phyloP scores from a whole-genome alignment of 257 asterid genomes.

The Gardenia jasminoides region DNA sequence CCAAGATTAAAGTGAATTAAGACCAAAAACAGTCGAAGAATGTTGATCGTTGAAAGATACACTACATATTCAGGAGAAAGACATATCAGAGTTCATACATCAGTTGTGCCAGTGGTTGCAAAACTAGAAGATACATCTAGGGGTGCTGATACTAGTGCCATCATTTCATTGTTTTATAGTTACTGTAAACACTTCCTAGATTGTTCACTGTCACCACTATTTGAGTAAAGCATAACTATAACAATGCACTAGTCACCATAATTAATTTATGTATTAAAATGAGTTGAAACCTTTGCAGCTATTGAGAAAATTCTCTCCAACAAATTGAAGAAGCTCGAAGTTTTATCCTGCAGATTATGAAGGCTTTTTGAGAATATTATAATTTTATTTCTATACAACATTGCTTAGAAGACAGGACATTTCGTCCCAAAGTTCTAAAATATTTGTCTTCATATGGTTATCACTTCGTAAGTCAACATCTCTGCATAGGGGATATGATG shows the following conservation, averaged over 20 bases:
- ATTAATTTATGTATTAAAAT: neutral
- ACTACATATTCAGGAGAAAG: slow-evolving; percentile 75
- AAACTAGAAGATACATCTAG: slow-evolving; percentile 70
- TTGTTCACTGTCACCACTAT: neutral
- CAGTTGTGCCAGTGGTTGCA: slow-evolving; percentile 70
- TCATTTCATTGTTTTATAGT: slow-evolving; percentile 57
- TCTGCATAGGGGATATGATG: slow-evolving; percentile 61
- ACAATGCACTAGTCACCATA: neutral
- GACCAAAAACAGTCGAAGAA: neutral
- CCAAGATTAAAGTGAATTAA: neutral
- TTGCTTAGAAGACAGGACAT: slow-evolving; percentile 66
- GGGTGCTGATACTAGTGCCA: slow-evolving; percentile 67
- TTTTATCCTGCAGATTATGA: slow-evolving; percentile 55
- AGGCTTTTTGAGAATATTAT: slow-evolving; percentile 61
- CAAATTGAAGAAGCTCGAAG: slow-evolving; percentile 63
- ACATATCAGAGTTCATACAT: slow-evolving; percentile 71
- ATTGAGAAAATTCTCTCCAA: slow-evolving; percentile 58
- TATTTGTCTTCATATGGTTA: slow-evolving; percentile 56
- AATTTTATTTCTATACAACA: slow-evolving; percentile 60
- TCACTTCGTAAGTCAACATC: slow-evolving; percentile 53
- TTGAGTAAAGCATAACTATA: neutral
- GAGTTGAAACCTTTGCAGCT: slow-evolving; percentile 37
- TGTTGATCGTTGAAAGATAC: slow-evolving; percentile 51
- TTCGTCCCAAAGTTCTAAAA: slow-evolving; percentile 62
- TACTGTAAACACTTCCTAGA: slow-evolving; percentile 39